Evolutionary conservation across 2,329 filamentous ascomycete genomes (phyloP).

Genomic region (Monosporascus sp.): DNA sequence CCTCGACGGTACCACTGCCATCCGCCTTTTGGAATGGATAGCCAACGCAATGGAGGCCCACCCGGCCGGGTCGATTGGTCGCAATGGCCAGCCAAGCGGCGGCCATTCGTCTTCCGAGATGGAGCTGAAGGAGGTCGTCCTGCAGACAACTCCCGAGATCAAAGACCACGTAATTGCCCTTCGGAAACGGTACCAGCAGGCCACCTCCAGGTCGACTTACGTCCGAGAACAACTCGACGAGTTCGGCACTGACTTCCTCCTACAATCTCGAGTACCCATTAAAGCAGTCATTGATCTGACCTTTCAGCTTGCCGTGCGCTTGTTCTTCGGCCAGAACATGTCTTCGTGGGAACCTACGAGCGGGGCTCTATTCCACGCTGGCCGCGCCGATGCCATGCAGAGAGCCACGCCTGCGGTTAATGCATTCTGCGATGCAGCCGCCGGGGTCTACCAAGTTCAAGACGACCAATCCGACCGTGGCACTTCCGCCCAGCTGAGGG

Average conservation of each 20-base stretch:
- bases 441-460: neutral
- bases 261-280: conserved; percentile 1
- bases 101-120: neutral
- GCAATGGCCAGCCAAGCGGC: too few relatives aligned
- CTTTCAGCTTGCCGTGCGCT: conserved; percentile 4
- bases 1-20: conserved; percentile 5
- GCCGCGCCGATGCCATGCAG: conserved; percentile 3
- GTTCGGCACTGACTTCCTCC: conserved; percentile 3
- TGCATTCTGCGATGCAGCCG: conserved; percentile 3
- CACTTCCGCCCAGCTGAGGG: too few relatives aligned
- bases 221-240: conserved; percentile 2
- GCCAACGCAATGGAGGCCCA: neutral
- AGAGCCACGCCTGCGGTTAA: conserved; percentile 4
- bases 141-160: neutral
- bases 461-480: too few relatives aligned
- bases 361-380: conserved; percentile 1
- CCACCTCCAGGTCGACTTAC: conserved; percentile 2
- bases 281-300: conserved; percentile 6
- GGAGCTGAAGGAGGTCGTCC: neutral
- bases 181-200: neutral
- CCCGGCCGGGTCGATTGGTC: neutral
- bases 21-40: conserved; percentile 2
- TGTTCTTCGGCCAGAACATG: conserved; percentile 5
- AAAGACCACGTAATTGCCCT: neutral
- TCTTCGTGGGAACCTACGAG: conserved; percentile 4